Evolutionary conservation across 1,139 yeast genomes (phyloP), one percentile per base, ranked within the genome.

Genomic region (Diutina neorugosa): DNA sequence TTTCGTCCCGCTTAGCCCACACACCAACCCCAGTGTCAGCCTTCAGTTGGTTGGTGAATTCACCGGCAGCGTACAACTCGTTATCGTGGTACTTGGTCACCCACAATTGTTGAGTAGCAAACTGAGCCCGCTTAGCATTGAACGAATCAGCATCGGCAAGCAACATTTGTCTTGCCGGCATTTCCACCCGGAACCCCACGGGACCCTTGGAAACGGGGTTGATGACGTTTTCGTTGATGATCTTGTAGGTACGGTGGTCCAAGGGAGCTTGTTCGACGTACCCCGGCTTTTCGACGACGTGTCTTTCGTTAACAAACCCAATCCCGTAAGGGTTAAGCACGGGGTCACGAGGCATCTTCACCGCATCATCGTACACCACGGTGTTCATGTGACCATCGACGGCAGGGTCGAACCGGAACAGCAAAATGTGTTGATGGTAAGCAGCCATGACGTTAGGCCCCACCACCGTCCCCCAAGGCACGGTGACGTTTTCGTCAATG

Each of bases 391-490:
- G 87, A 61, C 96, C 96, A 63, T 88, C 96, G 53, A 88, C 66
- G 54, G 95, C 90, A 48, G 96, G 91, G 69, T 88, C 96, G 62
- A 88, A 81, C 74, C 96, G 83, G 70, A 87, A 82, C 14, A 88
- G 81, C 65, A 88, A 77, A 62, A 88, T 76, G 70, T 88, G 96
- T 75, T 88, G 96, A 69, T 88, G 96, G 70, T 84, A 84, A 42
- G 95, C 85, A 53, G 96, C 96, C 78, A 86, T 77, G 55, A 84
- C 93, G 63, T 87, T 83, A 58, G 95, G 95, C 27, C 90, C 91
- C 56, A 88, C 88, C 61, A 81, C 77, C 40, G 93, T 87, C 63
- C 95, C 94, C 84, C 88, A 87, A 60, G 86, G 86, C 59, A 86
- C 87, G 56, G 73, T 78, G 63, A 80, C 81, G 64, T 81, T 84